These are phyloP conservation scores for Candida namnaoensis DNA, from an alignment of 805 yeast species.

Conservation along the genomic window DNA sequence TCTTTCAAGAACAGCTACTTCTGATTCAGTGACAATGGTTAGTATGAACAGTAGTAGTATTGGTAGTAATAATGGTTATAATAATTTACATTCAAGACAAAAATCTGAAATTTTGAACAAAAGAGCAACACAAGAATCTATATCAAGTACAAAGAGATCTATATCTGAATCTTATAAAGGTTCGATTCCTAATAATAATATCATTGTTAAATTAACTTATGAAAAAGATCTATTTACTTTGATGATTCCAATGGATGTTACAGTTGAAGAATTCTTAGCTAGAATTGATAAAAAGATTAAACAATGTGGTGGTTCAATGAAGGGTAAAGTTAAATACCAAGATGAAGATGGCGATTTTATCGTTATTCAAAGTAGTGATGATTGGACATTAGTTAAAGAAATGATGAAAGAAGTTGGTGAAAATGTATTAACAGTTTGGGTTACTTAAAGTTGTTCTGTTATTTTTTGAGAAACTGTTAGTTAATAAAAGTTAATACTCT, in stretches of 20 bases:
- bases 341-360: conserved; percentile 97
- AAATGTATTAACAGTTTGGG: conserved; percentile 35
- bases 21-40: neutral
- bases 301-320: conserved; percentile 39
- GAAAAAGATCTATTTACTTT: conserved; percentile 51
- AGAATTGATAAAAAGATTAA: conserved; percentile 51
- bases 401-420: conserved; percentile 45
- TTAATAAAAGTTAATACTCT: too few species aligned
- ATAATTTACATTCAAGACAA: conserved; percentile 15
- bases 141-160: conserved; percentile 21
- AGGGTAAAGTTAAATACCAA: conserved; percentile 60
- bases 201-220: conserved; percentile 32
- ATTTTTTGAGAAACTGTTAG: neutral
- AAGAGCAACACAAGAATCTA: conserved; percentile 18
- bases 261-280: conserved; percentile 42
- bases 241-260: conserved; percentile 46
- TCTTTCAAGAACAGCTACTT: conserved; percentile 9
- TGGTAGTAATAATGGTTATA: neutral
- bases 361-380: conserved; percentile 77
- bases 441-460: conserved; percentile 12
- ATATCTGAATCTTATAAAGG: conserved; percentile 30
- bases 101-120: conserved; percentile 16
- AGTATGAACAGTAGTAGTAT: conserved; percentile 1
- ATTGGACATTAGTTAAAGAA: conserved; percentile 80
- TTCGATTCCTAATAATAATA: conserved; percentile 26